phyloP scores from a whole-genome alignment of 352 stramenopile genomes.

The Pythium utonaiense region DNA sequence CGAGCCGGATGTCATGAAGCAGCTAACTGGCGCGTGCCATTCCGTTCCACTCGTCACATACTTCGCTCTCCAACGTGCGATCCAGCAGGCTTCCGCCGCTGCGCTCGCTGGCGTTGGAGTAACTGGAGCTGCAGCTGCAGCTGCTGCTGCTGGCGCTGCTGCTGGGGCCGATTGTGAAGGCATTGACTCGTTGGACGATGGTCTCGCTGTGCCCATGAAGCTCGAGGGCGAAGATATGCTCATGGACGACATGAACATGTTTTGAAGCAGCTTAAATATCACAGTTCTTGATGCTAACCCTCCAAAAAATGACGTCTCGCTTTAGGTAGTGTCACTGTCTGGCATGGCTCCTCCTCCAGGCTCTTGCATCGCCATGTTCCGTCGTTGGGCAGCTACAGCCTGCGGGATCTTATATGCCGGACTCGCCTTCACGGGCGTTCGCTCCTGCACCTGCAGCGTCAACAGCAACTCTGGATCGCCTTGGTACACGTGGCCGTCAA shows the following conservation, averaged over 20 bases:
- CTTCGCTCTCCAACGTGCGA: slow-evolving; percentile 55
- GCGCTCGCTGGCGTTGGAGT: background rate
- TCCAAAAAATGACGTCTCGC: background rate
- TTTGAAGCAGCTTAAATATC: slow-evolving; percentile 36
- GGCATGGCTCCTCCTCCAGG: background rate
- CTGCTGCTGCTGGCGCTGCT: slow-evolving; percentile 9
- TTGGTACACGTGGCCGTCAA: slow-evolving; percentile 84
- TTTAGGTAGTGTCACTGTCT: slow-evolving; percentile 13
- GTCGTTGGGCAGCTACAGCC: slow-evolving; percentile 28
- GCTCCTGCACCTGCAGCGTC: slow-evolving; percentile 41
- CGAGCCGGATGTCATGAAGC: slow-evolving; percentile 41
- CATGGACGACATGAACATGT: slow-evolving; percentile 85
- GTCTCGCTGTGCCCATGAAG: slow-evolving; percentile 74
- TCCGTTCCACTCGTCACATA: slow-evolving; percentile 79
- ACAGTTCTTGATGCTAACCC: slow-evolving; percentile 1
- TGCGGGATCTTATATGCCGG: slow-evolving; percentile 44
- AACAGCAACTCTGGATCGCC: slow-evolving; percentile 58
- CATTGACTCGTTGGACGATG: slow-evolving; percentile 71
- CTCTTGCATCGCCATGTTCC: slow-evolving; percentile 13
- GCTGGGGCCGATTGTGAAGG: slow-evolving; percentile 67
- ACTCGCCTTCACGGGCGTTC: slow-evolving; percentile 34
- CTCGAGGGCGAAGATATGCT: slow-evolving; percentile 82
- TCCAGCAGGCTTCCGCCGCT: slow-evolving; percentile 10
- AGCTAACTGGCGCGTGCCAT: slow-evolving; percentile 55
- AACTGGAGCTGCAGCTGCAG: background rate